Percentiles rank a stretch among this genome's conserved stretches.
Evolutionary conservation across 192 early-diverging fungal genomes (phyloP).

Genomic region (Backusella luteola): DNA sequence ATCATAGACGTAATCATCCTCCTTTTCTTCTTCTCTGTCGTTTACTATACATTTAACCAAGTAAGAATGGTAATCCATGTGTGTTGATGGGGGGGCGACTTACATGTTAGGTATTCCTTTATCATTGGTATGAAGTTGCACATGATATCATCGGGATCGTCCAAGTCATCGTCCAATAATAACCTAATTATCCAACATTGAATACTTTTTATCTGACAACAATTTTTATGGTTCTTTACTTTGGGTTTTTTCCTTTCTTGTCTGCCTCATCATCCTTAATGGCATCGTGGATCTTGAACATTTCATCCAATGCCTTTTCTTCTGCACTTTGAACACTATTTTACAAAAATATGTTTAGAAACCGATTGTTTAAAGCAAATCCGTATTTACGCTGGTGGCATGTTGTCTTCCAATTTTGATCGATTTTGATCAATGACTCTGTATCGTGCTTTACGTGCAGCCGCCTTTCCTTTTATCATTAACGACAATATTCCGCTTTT

Average conservation of each 20-base stretch:
- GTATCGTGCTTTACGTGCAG: conserved; percentile 43
- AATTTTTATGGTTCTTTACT: conserved; percentile 25
- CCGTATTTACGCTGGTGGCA: conserved; percentile 23
- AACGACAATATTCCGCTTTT: background rate
- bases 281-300: conserved; percentile 68
- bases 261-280: conserved; percentile 52
- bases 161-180: conserved; percentile 24
- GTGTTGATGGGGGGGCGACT: background rate
- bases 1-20: conserved; percentile 75
- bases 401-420: conserved; percentile 7
- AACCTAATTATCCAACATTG: background rate
- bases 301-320: conserved; percentile 40
- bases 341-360: background rate
- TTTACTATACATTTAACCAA: background rate
- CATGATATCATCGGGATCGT: conserved; percentile 51
- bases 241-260: conserved; percentile 21
- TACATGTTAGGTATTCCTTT: conserved; percentile 59
- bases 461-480: conserved; percentile 13
- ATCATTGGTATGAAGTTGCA: conserved; percentile 73
- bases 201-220: background rate
- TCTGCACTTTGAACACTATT: conserved; percentile 31
- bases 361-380: too few relatives aligned
- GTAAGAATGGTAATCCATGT: background rate
- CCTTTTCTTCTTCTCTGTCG: conserved; percentile 14
- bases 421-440: conserved; percentile 50